Evolutionary conservation across 225 moss, liverwort and hornwort species (phyloP), one percentile per base, ranked within the genome.

Genomic region (Lunularia cruciata): DNA sequence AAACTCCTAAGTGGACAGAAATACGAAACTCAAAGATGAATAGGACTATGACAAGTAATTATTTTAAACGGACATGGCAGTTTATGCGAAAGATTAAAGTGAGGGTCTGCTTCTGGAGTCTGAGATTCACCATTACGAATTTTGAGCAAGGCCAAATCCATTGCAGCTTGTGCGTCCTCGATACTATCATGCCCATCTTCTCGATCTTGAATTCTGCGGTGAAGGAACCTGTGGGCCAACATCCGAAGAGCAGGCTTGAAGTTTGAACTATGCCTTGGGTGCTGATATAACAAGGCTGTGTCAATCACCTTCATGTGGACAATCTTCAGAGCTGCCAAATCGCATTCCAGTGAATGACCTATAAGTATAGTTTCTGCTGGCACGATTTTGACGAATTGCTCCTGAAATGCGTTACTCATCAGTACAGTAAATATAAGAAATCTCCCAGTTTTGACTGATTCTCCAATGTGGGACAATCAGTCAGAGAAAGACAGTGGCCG

Each of bases 271-370:
- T 81, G 73, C 6, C 76, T 57, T 2, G 84, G 83, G 62, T 86
- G 86, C 54, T 78, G 87, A 71, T 96, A 96, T 35, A 92, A 63
- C 82, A 96, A 63, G 26, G 96, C 90, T 28, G 92, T 96, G 26
- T 96, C 96, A 74, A 96, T 89, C 65, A 96, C 92, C 72, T 84
- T 85, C 68, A 84, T 70, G 63, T 96, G 96, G 49, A 85, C 60
- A 19, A 92, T 46, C 68, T 86, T 92, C 19, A 96, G 71, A 26
- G 90, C 90, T 54, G 76, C 53, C 70, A 96, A 76, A 79, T 96
- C 96, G 72, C 84, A 85, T 63, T 96, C 92, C 20, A 90, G 77
- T 14, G 96, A 96, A 70, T 96, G 96, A 36, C 96, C 96, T 63
- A 96, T 72, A 45, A 96, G 38, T 34, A 90, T 81, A 15, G 92